Evolutionary conservation across 495 filamentous ascomycete genomes (phyloP).

Genomic region (Cairneyella variabilis): DNA sequence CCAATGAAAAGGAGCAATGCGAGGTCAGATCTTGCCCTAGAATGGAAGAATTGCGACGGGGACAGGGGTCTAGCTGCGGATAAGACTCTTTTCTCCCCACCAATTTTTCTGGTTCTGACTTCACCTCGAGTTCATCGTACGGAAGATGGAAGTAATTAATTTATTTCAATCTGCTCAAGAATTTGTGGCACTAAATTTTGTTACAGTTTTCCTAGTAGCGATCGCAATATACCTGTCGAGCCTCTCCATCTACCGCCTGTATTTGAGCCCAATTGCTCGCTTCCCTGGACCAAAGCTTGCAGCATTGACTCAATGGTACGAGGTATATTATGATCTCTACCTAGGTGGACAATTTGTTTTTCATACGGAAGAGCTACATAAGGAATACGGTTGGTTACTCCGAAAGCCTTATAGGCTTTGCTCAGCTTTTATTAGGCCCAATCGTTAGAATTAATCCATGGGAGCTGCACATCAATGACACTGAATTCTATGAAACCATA

Average conservation of each 20-base stretch:
- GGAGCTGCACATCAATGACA: conserved; percentile 53
- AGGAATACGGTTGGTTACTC: conserved; percentile 28
- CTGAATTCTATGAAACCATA: conserved; percentile 46
- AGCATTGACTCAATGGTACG: conserved; percentile 40
- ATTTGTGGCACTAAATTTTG: too few species aligned
- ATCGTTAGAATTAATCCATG: conserved; percentile 56
- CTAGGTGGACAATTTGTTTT: conserved; percentile 20
- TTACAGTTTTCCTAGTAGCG: too few species aligned
- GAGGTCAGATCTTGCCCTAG: too few species aligned
- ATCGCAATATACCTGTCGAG: too few species aligned
- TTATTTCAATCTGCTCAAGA: too few species aligned
- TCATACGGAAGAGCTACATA: conserved; percentile 27
- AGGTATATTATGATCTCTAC: conserved; percentile 20
- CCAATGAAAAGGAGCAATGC: too few species aligned
- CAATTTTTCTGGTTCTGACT: too few species aligned
- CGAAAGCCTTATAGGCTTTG: background rate
- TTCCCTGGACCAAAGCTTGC: conserved; percentile 48
- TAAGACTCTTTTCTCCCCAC: too few species aligned
- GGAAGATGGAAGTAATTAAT: too few species aligned
- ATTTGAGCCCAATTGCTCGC: conserved; percentile 39
- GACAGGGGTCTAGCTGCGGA: too few species aligned
- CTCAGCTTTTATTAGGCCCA: conserved; percentile 31
- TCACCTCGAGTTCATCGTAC: too few species aligned
- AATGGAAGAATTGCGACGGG: too few species aligned
- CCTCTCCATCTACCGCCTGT: conserved; percentile 30